Conservation (phyloP, 2,329 filamentous ascomycete species). For the Amylocarpus encephaloides region DNA sequence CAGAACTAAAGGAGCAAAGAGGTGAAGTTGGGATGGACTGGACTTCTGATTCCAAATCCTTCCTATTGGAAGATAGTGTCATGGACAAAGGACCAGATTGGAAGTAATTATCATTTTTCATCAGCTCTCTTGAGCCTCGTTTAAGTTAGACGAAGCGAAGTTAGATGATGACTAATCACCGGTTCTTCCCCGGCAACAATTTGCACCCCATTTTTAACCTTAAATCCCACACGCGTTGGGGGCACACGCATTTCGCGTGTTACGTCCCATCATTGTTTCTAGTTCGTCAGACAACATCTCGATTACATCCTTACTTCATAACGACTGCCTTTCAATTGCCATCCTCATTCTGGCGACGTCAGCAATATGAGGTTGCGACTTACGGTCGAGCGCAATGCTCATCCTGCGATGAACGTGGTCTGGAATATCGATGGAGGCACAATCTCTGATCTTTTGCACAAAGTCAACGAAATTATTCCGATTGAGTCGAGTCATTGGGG, state of each 20-base stretch:
- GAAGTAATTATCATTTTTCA: too few species aligned
- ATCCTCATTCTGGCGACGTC: background rate
- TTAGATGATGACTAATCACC: too few species aligned
- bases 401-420: constrained; percentile 66
- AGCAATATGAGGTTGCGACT: constrained; percentile 63
- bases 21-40: too few species aligned
- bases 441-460: constrained; percentile 67
- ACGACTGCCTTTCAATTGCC: background rate
- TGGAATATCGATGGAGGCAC: constrained; percentile 63
- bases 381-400: constrained; percentile 62
- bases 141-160: too few species aligned
- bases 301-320: background rate
- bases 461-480: constrained; percentile 73
- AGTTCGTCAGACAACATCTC: background rate
- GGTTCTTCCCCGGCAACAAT: too few species aligned
- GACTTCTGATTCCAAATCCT: too few species aligned
- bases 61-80: too few species aligned
- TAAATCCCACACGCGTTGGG: background rate
- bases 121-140: too few species aligned
- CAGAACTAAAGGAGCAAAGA: too few species aligned
- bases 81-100: too few species aligned
- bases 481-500: constrained; percentile 74
- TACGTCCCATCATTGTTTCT: background rate
- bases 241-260: background rate
- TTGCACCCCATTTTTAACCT: background rate